Evolutionary conservation across 306 rosid species (phyloP).

Genomic region (Cyclanthera cordifolia): DNA sequence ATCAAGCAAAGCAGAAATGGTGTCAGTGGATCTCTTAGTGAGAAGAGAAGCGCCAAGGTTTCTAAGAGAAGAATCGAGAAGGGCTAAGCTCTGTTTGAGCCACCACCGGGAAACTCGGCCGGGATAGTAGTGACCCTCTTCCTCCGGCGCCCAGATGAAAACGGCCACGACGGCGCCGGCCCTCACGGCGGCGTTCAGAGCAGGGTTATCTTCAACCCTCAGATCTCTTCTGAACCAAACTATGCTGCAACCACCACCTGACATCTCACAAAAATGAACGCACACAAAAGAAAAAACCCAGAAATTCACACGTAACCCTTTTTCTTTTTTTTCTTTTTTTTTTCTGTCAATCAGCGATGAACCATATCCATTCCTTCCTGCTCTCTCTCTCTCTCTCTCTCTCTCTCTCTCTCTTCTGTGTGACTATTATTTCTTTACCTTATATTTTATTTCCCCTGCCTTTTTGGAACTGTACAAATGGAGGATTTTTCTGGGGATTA

Average conservation of each 20-base stretch:
- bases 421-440: slow-evolving; percentile 25
- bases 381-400: not conserved
- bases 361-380: slow-evolving; percentile 15
- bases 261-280: slow-evolving; percentile 31
- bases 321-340: no score
- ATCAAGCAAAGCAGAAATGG: slow-evolving; percentile 73
- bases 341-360: slow-evolving; percentile 18
- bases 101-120: slow-evolving; percentile 98
- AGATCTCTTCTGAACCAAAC: slow-evolving; percentile 99
- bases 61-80: slow-evolving; percentile 69
- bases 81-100: slow-evolving; percentile 83
- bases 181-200: slow-evolving; percentile 82
- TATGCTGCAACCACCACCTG: slow-evolving; percentile 90
- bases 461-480: not conserved
- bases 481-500: not conserved
- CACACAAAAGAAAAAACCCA: slow-evolving; percentile 1
- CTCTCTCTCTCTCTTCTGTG: not conserved
- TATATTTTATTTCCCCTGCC: slow-evolving; percentile 1
- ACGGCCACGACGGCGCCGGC: slow-evolving; percentile 76
- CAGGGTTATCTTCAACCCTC: slow-evolving; percentile 92
- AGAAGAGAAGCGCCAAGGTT: slow-evolving; percentile 69
- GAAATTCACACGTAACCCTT: no score
- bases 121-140: slow-evolving; percentile 78
- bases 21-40: slow-evolving; percentile 65
- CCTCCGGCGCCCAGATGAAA: slow-evolving; percentile 97